A percentile compares a stretch with the other conserved stretches of the same genome.
Evolutionary conservation across 352 stramenopile species (phyloP).

Genomic region (Phytophthora hybrid): DNA sequence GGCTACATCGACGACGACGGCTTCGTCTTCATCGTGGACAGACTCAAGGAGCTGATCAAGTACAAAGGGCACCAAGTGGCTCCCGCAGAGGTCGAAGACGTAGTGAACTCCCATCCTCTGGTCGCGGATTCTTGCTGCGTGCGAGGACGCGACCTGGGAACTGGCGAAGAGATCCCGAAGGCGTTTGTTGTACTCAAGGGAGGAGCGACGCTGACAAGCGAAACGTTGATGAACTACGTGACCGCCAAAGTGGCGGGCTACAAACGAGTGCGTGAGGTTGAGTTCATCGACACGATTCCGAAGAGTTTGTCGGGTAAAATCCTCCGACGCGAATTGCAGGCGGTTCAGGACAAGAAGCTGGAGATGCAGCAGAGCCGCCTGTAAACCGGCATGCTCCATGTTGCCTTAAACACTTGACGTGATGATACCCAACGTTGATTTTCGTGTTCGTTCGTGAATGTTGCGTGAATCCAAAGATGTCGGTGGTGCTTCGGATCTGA

Average conservation of each 20-base stretch:
- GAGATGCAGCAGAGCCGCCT: slow-evolving; percentile 28
- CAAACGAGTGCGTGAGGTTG: slow-evolving; percentile 90
- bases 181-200: slow-evolving; percentile 89
- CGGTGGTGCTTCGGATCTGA: slow-evolving; percentile 4
- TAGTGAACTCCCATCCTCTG: slow-evolving; percentile 79
- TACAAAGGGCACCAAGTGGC: slow-evolving; percentile 93
- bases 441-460: neutral
- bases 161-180: slow-evolving; percentile 88
- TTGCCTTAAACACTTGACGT: neutral
- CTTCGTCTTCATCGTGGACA: slow-evolving; percentile 92
- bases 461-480: neutral
- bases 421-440: neutral
- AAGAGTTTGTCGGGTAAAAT: slow-evolving; percentile 93
- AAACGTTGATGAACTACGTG: slow-evolving; percentile 67
- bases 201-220: slow-evolving; percentile 20
- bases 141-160: slow-evolving; percentile 54
- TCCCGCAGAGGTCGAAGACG: slow-evolving; percentile 91
- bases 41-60: slow-evolving; percentile 96
- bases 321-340: slow-evolving; percentile 78
- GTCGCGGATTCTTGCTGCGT: slow-evolving; percentile 83
- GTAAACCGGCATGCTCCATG: slow-evolving; percentile 1
- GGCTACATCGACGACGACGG: slow-evolving; percentile 92
- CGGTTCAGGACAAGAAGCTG: slow-evolving; percentile 44
- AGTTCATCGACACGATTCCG: slow-evolving; percentile 89
- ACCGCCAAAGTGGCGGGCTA: slow-evolving; percentile 78